Percentiles rank a stretch among this genome's conserved stretches.
These are phyloP conservation scores for Russula virescens DNA, from an alignment of 768 basidiomycete genomes.

Conservation along the genomic window DNA sequence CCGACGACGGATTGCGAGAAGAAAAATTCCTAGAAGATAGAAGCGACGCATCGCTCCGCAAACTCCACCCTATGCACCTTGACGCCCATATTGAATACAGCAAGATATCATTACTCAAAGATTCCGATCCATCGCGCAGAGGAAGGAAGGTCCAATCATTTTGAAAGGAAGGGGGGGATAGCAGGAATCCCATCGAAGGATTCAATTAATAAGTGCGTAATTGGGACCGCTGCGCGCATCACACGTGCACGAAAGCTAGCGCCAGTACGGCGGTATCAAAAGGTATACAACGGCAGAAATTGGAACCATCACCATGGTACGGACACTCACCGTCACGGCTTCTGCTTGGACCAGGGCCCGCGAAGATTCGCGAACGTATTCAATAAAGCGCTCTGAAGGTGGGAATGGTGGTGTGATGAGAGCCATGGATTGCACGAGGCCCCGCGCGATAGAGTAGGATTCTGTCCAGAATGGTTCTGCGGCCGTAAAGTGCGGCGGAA, in stretches of 20 bases:
- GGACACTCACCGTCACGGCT: slow-evolving; percentile 46
- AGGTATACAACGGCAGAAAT: background rate
- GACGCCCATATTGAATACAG: background rate
- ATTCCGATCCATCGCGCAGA: background rate
- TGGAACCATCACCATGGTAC: background rate
- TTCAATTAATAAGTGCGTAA: background rate
- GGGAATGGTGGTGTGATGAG: slow-evolving; percentile 34
- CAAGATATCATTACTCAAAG: background rate
- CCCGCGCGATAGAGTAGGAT: background rate
- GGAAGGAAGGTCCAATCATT: background rate
- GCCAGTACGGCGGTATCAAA: background rate
- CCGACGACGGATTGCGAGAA: background rate
- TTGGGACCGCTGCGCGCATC: background rate
- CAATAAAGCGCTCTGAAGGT: slow-evolving; percentile 42
- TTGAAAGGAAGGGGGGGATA: background rate
- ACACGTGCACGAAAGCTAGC: background rate
- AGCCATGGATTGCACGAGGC: background rate
- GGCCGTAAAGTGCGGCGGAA: background rate
- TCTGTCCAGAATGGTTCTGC: background rate
- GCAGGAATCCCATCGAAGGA: background rate
- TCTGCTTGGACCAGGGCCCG: slow-evolving; percentile 41
- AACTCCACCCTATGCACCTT: background rate
- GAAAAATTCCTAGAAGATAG: background rate
- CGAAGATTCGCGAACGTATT: slow-evolving; percentile 51
- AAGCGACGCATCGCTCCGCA: background rate